phyloP scores from a whole-genome alignment of 768 basidiomycete species.

The Boletellus ananas region DNA sequence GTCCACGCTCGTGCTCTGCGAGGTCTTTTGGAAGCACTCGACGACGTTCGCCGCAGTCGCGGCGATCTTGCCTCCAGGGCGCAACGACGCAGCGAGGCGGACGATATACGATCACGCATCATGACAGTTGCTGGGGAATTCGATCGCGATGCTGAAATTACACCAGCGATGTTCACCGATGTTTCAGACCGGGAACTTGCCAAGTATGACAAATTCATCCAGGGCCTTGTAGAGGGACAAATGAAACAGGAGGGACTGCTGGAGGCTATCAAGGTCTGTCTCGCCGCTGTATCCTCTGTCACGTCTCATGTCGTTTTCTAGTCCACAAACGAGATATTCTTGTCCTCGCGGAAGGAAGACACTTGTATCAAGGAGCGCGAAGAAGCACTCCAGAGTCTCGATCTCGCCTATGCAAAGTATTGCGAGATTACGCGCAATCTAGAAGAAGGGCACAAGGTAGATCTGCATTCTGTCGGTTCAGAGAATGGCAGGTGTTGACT shows the following conservation, averaged over 20 bases:
- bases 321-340: conserved; percentile 66
- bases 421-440: conserved; percentile 80
- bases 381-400: conserved; percentile 74
- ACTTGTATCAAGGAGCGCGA: conserved; percentile 76
- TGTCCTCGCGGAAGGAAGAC: conserved; percentile 76
- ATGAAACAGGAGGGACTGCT: conserved; percentile 64
- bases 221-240: conserved; percentile 50
- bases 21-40: conserved; percentile 72
- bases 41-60: conserved; percentile 62
- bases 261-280: conserved; percentile 60
- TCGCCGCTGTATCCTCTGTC: neutral
- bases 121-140: conserved; percentile 62
- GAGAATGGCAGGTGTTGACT: neutral
- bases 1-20: conserved; percentile 68
- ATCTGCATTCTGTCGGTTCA: neutral
- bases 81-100: conserved; percentile 53
- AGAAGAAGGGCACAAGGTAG: conserved; percentile 82
- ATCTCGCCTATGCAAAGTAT: conserved; percentile 84
- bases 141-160: conserved; percentile 64
- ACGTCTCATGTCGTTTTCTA: conserved; percentile 27
- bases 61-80: conserved; percentile 63
- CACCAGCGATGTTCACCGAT: conserved; percentile 86
- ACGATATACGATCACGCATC: conserved; percentile 72
- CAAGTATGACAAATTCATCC: conserved; percentile 77
- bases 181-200: conserved; percentile 72